phyloP scores from a whole-genome alignment of 108 stramenopile species.

The Pseudonitzschia delicatissima region DNA sequence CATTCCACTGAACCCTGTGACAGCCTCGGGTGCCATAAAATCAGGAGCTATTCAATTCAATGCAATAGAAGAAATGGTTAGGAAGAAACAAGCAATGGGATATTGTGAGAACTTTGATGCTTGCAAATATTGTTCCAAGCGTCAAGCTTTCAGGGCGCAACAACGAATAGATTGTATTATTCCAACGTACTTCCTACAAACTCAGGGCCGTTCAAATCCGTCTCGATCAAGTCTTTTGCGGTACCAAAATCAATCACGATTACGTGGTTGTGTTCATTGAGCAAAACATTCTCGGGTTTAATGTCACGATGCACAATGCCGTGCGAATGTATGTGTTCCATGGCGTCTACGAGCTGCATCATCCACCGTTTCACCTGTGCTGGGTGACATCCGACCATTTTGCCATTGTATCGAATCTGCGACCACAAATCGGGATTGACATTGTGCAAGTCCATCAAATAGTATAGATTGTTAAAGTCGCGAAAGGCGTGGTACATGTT shows the following conservation, averaged over 20 bases:
- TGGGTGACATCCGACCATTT: conserved; percentile 74
- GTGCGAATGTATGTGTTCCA: conserved; percentile 86
- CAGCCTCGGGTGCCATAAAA: conserved; percentile 96
- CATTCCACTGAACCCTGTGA: conserved; percentile 59
- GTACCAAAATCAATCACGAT: conserved; percentile 98
- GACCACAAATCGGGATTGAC: conserved; percentile 88
- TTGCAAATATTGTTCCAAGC: no score
- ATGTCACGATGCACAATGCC: conserved; percentile 97
- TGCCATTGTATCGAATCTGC: conserved; percentile 46
- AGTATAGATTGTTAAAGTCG: conserved; percentile 77
- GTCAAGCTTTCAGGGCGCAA: not conserved
- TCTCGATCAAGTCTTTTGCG: conserved; percentile 90
- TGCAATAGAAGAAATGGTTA: not conserved
- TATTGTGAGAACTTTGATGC: no score
- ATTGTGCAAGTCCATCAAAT: conserved; percentile 87
- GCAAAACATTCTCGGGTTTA: conserved; percentile 94
- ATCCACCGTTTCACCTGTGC: conserved; percentile 77
- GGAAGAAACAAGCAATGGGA: no score
- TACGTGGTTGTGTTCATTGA: conserved; percentile 68
- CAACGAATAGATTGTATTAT: not conserved
- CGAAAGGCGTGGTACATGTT: conserved; percentile 88
- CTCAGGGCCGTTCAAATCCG: conserved; percentile 96
- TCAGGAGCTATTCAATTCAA: conserved; percentile 66
- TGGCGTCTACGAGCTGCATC: conserved; percentile 80
- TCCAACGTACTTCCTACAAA: conserved; percentile 78